Evolutionary conservation across 805 yeast genomes (phyloP).

Genomic region (Starmerella bombi): DNA sequence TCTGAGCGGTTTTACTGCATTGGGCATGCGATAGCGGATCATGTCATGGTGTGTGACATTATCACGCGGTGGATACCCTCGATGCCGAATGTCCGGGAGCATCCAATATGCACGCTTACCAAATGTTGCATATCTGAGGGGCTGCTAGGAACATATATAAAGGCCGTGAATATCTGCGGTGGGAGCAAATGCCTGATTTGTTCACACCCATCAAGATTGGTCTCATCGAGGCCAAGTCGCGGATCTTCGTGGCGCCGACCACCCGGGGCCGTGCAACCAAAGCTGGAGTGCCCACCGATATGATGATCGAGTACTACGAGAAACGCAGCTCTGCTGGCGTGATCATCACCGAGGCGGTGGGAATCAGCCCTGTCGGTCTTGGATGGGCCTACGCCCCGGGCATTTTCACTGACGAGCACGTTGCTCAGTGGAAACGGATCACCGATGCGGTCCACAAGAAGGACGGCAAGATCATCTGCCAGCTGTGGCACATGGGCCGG

Average conservation of each 20-base stretch:
- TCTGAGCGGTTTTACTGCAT: too few relatives aligned
- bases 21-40: too few relatives aligned
- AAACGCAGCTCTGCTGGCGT: slow-evolving; percentile 40
- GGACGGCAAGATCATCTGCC: slow-evolving; percentile 17
- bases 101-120: neutral
- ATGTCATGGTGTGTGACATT: too few relatives aligned
- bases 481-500: slow-evolving; percentile 20
- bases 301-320: slow-evolving; percentile 38
- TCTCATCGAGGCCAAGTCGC: slow-evolving; percentile 23
- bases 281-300: slow-evolving; percentile 34
- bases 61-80: too few relatives aligned
- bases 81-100: too few relatives aligned
- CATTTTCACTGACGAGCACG: slow-evolving; percentile 24
- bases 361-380: slow-evolving; percentile 33
- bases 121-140: neutral
- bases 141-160: neutral
- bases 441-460: slow-evolving; percentile 23
- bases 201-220: slow-evolving; percentile 32
- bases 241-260: slow-evolving; percentile 39
- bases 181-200: slow-evolving; percentile 9
- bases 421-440: slow-evolving; percentile 28
- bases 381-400: slow-evolving; percentile 28
- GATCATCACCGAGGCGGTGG: slow-evolving; percentile 46
- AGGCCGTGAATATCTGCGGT: neutral
- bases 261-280: slow-evolving; percentile 33